Evolutionary conservation across 208 protist genomes (phyloP).

Genomic region (Crithidia fasciculata): DNA sequence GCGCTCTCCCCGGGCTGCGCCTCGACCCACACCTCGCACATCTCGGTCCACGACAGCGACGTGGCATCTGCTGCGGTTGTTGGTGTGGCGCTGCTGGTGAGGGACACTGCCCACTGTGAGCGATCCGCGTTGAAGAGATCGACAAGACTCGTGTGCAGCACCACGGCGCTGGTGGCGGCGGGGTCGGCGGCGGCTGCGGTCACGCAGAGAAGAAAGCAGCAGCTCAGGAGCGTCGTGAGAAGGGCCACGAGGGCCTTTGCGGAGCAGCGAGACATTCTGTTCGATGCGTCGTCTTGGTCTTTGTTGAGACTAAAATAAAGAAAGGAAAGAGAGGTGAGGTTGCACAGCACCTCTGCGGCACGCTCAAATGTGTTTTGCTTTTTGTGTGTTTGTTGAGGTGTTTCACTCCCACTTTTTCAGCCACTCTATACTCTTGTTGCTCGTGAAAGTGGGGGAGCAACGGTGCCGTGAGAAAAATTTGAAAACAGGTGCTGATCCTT

Average conservation of each 20-base stretch:
- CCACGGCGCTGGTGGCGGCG: not conserved
- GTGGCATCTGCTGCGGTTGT: not conserved
- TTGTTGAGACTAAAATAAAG: not conserved
- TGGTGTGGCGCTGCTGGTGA: not conserved
- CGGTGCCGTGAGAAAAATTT: no score
- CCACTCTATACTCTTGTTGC: no score
- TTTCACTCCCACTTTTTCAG: no score
- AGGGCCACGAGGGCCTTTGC: not conserved
- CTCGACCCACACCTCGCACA: constrained; percentile 30
- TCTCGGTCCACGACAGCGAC: constrained; percentile 20
- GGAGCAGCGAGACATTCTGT: no score
- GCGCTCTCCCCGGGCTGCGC: constrained; percentile 25
- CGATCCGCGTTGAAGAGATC: constrained; percentile 29
- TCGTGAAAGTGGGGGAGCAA: no score
- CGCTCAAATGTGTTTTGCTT: no score
- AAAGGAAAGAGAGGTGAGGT: not conserved
- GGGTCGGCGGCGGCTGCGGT: not conserved
- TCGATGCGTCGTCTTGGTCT: no score
- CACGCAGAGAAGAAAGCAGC: not conserved
- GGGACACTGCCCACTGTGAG: constrained; percentile 21
- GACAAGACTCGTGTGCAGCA: constrained; percentile 26
- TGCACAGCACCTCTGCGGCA: no score
- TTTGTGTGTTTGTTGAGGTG: no score
- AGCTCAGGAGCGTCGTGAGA: constrained; percentile 1
- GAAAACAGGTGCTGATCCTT: no score